phyloP scores from a whole-genome alignment of 345 rosid species.

The Boechera retrofracta region DNA sequence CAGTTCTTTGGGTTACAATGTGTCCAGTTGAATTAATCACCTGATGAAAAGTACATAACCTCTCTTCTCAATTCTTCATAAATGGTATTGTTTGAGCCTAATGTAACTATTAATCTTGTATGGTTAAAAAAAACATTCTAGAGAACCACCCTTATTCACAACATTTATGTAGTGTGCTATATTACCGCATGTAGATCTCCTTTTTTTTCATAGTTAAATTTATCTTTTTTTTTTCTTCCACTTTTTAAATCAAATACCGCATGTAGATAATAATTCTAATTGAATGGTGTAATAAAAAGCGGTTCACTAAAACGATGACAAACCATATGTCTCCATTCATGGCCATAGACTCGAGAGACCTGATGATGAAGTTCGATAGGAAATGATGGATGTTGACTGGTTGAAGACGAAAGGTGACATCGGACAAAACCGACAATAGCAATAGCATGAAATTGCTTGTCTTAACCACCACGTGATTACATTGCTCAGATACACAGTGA shows the following conservation, averaged over 20 bases:
- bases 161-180: too few species aligned
- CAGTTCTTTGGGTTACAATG: constrained; percentile 2
- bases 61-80: neutral
- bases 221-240: neutral
- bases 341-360: neutral
- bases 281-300: neutral
- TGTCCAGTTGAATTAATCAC: neutral
- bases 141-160: too few species aligned
- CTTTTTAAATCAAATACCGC: neutral
- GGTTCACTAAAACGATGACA: neutral
- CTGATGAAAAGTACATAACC: neutral
- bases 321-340: neutral
- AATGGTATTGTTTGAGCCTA: neutral
- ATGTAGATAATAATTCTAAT: neutral
- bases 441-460: constrained; percentile 2
- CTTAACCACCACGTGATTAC: constrained; percentile 6
- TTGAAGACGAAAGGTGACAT: neutral
- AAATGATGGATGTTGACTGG: neutral
- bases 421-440: neutral
- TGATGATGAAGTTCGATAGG: neutral
- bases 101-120: neutral
- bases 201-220: neutral
- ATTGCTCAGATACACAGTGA: neutral
- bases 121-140: neutral
- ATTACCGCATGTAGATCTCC: neutral